Percentiles rank a stretch among this genome's conserved stretches.
These are phyloP conservation scores for Medicago truncatula DNA, from an alignment of 306 rosid species.

Conservation along the genomic window MtrunA17r5.0-ANR NC_053045.1:58680001-58680500, in stretches of 20 bases:
- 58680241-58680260: not conserved
- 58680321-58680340: not conserved
- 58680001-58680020: slow-evolving; percentile 84
- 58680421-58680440: slow-evolving; percentile 48
- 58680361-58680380: slow-evolving; percentile 3
- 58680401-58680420: not conserved
- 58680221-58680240: not conserved
- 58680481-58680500: slow-evolving; percentile 90
- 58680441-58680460: slow-evolving; percentile 90
- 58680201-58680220: not conserved
- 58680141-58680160: not conserved
- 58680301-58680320: not conserved
- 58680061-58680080: slow-evolving; percentile 44
- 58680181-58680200: not conserved
- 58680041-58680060: slow-evolving; percentile 94
- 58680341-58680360: not conserved
- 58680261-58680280: not conserved
- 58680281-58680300: not conserved
- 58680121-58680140: not conserved
- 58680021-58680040: slow-evolving; percentile 95
- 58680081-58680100: slow-evolving; percentile 29
- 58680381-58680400: slow-evolving; percentile 17
- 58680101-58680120: slow-evolving; percentile 18
- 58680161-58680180: not conserved
- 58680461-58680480: slow-evolving; percentile 95